Base-by-base conservation (phyloP, 2,329 filamentous ascomycete species). In the Hirsutella rhossiliensis region DNA sequence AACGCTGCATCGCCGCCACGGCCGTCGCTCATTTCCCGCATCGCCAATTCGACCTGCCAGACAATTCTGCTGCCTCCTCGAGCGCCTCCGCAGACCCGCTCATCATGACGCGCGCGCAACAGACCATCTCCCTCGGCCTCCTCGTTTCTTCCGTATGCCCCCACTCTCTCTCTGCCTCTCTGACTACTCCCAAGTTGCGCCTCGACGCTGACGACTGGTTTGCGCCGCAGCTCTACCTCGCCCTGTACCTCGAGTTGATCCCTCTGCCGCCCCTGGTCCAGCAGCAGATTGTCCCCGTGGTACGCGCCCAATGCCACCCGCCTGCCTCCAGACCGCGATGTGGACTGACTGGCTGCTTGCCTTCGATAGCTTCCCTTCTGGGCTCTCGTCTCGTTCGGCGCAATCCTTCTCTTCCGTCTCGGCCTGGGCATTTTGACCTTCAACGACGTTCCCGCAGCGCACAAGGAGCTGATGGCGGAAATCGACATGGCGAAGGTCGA, bases 391-490 rank as follows among this genome's bases (percentile, higher is more conserved):
- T 81, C 85, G 19, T 89, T 97, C 60, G 92, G 89, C 65, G 84
- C 89, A 50, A 89, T 88, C 67, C 82, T 98, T 18, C 82, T 98
- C 51, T 87, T 84, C 69, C 87, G 87, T 56, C 83, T 98, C 49
- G 92, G 92, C 56, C 84, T 80, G 71, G 92, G 92, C 51, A 86
- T 98, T 55, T 74, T 95, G 61, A 95, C 87, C 45, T 98, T 98
- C 76, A 92, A 95, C 72, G 89, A 97, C 65, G 87, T 94, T 41
- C 89, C 90, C 44, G 77, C 87, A 49, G 92, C 92, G 43, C 84
- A 97, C 66, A 78, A 82, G 61, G 89, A 96, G 67, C 71, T 98
- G 55, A 87, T 92, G 75, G 72, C 69, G 55, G 85, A 97, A 68
- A 92, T 94, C 59, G 75, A 87, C 50, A 54, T 80, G 63, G 87